Conservation (phyloP, 768 basidiomycete species). For the Clitopilus passeckerianus region DNA sequence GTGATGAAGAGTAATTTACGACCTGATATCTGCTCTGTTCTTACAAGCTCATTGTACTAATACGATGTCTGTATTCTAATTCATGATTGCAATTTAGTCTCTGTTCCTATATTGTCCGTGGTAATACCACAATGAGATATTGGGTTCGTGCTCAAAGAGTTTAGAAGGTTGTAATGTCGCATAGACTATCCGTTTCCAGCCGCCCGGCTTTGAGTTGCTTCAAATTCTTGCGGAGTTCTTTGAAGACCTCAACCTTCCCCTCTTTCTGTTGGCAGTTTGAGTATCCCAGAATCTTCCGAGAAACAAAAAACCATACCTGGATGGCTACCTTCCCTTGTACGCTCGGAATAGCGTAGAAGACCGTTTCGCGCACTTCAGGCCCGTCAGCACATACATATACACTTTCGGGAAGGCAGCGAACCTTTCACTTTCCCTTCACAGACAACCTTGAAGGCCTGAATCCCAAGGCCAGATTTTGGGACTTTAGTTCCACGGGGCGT, state of each 20-base stretch:
- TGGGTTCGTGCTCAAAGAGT: not conserved
- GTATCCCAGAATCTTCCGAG: not conserved
- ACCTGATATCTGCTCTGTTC: not conserved
- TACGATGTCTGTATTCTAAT: not conserved
- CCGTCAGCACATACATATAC: not conserved
- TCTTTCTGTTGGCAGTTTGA: conserved; percentile 3
- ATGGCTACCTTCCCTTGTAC: conserved; percentile 75
- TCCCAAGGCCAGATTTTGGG: not conserved
- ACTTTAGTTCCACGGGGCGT: not conserved
- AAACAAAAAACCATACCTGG: conserved; percentile 41
- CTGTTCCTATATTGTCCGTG: not conserved
- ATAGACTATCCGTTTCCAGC: not conserved
- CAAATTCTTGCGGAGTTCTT: not conserved
- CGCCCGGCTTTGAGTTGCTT: not conserved
- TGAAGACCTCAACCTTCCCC: conserved; percentile 4
- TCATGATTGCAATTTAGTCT: not conserved
- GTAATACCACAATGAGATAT: not conserved
- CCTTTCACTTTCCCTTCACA: conserved; percentile 19
- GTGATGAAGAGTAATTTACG: conserved; percentile 42
- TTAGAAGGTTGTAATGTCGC: not conserved
- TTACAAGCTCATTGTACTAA: not conserved
- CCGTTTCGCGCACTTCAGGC: conserved; percentile 36
- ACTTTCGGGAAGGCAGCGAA: not conserved
- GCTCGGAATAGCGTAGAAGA: conserved; percentile 74
- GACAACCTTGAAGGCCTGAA: conserved; percentile 37